These are phyloP conservation scores for Trichoderma hamatum DNA, from an alignment of 2,329 filamentous ascomycete genomes.

Conservation along the genomic window DNA sequence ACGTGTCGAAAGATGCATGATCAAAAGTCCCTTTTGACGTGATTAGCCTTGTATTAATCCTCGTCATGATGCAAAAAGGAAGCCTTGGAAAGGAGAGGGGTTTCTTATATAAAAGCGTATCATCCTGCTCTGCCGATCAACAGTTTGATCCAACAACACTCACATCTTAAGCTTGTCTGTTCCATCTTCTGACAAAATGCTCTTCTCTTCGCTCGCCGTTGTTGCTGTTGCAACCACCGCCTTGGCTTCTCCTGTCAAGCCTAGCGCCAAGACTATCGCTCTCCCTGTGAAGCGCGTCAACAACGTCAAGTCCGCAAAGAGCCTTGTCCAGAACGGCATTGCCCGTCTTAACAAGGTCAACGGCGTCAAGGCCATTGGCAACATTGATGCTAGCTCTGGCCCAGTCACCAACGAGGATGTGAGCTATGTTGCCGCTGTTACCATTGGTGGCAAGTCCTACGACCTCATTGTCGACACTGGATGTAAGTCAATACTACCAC, in stretches of 20 bases:
- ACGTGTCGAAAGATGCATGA: background rate
- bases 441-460: background rate
- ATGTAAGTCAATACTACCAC: background rate
- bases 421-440: background rate
- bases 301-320: conserved; percentile 4
- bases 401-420: background rate
- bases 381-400: background rate
- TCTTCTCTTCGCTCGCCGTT: background rate
- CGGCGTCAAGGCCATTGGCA: background rate
- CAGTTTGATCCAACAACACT: background rate
- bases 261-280: background rate
- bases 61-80: background rate
- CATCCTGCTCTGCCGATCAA: background rate
- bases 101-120: background rate
- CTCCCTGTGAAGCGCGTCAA: background rate
- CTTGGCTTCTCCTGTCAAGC: conserved; percentile 3
- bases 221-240: background rate
- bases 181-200: background rate
- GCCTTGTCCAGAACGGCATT: background rate
- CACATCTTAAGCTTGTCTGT: background rate
- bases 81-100: background rate
- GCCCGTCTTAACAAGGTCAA: conserved; percentile 3
- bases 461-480: background rate
- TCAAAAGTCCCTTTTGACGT: conserved; percentile 11
- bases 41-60: background rate